Percentiles rank a stretch among this genome's conserved stretches.
Conservation (phyloP, 2,329 filamentous ascomycete species). For the Mariannaea elegans region DNA sequence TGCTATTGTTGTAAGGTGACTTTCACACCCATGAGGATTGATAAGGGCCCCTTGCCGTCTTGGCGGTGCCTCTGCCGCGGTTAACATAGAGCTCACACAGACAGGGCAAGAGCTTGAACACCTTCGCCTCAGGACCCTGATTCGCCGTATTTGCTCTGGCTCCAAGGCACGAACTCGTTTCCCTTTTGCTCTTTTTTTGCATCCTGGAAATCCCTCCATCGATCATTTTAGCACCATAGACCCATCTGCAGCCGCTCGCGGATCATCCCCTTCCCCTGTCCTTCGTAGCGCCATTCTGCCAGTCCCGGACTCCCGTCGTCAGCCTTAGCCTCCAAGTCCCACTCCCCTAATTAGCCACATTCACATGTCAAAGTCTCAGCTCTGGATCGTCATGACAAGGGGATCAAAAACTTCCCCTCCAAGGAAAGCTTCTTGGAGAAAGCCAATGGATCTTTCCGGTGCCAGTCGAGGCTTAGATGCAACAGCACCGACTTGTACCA, state of each 20-base stretch:
- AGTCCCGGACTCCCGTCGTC: conserved; percentile 2
- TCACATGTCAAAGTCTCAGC: conserved; percentile 42
- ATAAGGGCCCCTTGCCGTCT: conserved; percentile 21
- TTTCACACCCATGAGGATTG: conserved; percentile 7
- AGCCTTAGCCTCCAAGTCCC: conserved; percentile 14
- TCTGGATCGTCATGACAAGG: conserved; percentile 21
- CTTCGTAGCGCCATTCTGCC: neutral
- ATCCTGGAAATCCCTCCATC: conserved; percentile 1
- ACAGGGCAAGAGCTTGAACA: conserved; percentile 9
- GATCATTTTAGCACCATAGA: conserved; percentile 1
- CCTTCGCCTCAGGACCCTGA: neutral
- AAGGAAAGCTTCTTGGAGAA: conserved; percentile 16
- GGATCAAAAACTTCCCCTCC: conserved; percentile 20
- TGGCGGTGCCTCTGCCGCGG: conserved; percentile 18
- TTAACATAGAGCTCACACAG: neutral
- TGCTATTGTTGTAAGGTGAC: conserved; percentile 4
- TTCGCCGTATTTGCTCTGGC: neutral
- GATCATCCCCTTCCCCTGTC: conserved; percentile 3
- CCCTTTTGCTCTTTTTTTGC: neutral
- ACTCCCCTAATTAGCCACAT: conserved; percentile 40
- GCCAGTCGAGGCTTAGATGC: conserved; percentile 17
- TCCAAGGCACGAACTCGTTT: neutral
- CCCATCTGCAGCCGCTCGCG: conserved; percentile 12
- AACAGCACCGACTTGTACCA: conserved; percentile 17
- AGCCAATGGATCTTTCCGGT: conserved; percentile 13